Conservation (phyloP, 2,329 filamentous ascomycete genomes). For the Orbilia brochopaga region DNA sequence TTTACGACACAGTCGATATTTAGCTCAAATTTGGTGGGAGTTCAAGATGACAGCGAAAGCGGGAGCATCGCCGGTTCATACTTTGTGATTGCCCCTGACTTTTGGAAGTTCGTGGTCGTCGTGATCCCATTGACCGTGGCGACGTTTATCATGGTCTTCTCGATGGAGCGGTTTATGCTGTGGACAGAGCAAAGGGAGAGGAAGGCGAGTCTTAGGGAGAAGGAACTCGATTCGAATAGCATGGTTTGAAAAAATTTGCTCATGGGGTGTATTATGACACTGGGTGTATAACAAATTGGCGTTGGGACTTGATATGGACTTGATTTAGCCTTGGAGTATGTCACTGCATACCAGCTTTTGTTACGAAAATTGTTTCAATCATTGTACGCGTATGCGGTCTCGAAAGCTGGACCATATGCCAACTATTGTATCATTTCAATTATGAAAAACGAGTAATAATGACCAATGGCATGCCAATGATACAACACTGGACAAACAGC, state of each 20-base stretch:
- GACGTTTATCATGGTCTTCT: background rate
- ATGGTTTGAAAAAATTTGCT: too few relatives aligned
- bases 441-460: too few relatives aligned
- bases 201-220: background rate
- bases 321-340: too few relatives aligned
- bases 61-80: background rate
- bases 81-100: slow-evolving; percentile 2
- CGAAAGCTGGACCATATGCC: too few relatives aligned
- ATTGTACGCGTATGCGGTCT: too few relatives aligned
- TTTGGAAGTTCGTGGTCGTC: slow-evolving; percentile 1
- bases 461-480: too few relatives aligned
- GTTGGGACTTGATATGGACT: background rate
- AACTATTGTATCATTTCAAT: too few relatives aligned
- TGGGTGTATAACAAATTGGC: background rate
- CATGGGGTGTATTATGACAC: too few relatives aligned
- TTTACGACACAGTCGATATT: background rate
- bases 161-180: background rate
- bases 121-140: slow-evolving; percentile 2
- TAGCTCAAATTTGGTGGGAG: background rate
- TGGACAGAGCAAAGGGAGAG: background rate
- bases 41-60: background rate
- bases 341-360: too few relatives aligned
- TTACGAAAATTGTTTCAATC: too few relatives aligned
- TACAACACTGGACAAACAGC: too few relatives aligned
- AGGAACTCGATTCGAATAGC: background rate